Conservation (phyloP, 2,329 filamentous ascomycete genomes). For the Fusarium sororula region DNA sequence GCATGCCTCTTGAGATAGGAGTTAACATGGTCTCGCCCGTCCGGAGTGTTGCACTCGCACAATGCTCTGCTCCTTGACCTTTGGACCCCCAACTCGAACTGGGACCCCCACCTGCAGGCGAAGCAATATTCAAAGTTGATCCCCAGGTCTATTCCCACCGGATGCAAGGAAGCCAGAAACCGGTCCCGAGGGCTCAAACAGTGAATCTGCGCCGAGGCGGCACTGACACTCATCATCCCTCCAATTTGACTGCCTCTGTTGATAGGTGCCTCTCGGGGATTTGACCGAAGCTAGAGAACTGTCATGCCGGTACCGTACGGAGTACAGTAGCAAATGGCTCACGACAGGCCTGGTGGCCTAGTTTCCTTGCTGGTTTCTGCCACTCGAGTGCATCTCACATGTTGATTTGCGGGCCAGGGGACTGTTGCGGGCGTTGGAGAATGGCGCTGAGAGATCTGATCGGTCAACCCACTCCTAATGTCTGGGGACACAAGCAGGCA, state of each 20-base stretch:
- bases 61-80: neutral
- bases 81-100: constrained; percentile 15
- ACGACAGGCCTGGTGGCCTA: constrained; percentile 15
- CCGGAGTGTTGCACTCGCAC: neutral
- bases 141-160: constrained; percentile 3
- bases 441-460: constrained; percentile 38
- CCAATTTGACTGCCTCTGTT: neutral
- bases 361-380: constrained; percentile 24
- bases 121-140: constrained; percentile 19
- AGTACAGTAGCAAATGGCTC: constrained; percentile 1
- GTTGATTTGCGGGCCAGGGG: constrained; percentile 31
- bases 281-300: constrained; percentile 26
- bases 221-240: neutral
- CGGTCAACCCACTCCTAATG: constrained; percentile 37
- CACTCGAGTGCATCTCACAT: constrained; percentile 17
- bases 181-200: constrained; percentile 4
- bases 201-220: constrained; percentile 9
- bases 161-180: constrained; percentile 4
- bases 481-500: constrained; percentile 27
- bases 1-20: constrained; percentile 12
- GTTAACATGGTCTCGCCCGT: constrained; percentile 23
- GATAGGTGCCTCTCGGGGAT: constrained; percentile 2
- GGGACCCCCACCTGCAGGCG: constrained; percentile 25
- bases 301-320: constrained; percentile 1
- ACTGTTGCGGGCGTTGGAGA: constrained; percentile 37